Percentiles rank a stretch among this genome's conserved stretches.
phyloP scores from a whole-genome alignment of 352 stramenopile species.

The Phytophthora meadii region DNA sequence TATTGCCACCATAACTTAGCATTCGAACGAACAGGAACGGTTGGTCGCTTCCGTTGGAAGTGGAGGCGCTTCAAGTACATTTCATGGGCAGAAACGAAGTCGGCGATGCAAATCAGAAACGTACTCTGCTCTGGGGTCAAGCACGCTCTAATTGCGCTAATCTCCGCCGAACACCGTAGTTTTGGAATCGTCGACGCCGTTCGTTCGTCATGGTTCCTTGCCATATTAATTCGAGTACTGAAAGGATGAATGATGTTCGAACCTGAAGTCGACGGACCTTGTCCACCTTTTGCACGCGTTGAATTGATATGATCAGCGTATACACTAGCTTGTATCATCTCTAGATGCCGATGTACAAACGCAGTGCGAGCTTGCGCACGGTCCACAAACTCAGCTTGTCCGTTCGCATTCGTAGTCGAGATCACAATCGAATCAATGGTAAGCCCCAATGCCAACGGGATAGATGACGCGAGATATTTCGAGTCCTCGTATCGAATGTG shows the following conservation, averaged over 20 bases:
- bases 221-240: conserved; percentile 79
- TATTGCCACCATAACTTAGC: conserved; percentile 82
- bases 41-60: conserved; percentile 70
- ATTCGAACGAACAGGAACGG: conserved; percentile 53
- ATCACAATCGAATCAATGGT: conserved; percentile 80
- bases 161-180: conserved; percentile 72
- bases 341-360: conserved; percentile 81
- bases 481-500: conserved; percentile 87
- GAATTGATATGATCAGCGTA: conserved; percentile 67
- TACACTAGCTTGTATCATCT: conserved; percentile 62
- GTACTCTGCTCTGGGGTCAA: conserved; percentile 82
- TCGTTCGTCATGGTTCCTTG: conserved; percentile 76
- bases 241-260: conserved; percentile 81
- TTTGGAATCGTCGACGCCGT: conserved; percentile 74
- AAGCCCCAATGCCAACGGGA: conserved; percentile 68
- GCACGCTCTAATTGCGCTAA: conserved; percentile 67
- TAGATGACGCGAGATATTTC: conserved; percentile 61
- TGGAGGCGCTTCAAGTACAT: conserved; percentile 86
- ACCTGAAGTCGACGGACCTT: conserved; percentile 21
- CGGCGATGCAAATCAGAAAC: conserved; percentile 75
- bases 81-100: conserved; percentile 84
- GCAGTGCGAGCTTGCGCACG: conserved; percentile 77
- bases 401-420: conserved; percentile 83
- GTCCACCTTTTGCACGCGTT: conserved; percentile 7
- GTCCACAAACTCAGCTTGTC: conserved; percentile 81